These are phyloP conservation scores for Penicillium bovifimosum DNA, from an alignment of 495 filamentous ascomycete genomes.

Conservation along the genomic window DNA sequence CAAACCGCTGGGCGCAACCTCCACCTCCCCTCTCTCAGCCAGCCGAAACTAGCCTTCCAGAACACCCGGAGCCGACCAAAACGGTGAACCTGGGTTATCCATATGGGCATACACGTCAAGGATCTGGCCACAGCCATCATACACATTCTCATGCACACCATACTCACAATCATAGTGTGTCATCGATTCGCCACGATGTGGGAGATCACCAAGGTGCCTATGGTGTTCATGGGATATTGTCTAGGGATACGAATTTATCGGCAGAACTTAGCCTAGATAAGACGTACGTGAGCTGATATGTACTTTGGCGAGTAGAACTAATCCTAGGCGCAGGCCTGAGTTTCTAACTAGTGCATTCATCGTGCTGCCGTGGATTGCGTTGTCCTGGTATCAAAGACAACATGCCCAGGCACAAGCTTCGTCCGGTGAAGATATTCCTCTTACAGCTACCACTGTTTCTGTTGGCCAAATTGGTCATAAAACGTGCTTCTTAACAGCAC, in stretches of 20 bases:
- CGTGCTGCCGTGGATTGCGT: constrained; percentile 36
- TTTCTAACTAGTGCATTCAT: constrained; percentile 28
- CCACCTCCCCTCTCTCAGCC: constrained; percentile 29
- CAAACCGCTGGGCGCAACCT: constrained; percentile 30
- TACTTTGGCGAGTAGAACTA: constrained; percentile 5
- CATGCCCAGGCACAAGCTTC: constrained; percentile 13
- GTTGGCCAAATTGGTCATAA: constrained; percentile 14
- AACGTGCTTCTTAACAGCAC: constrained; percentile 19
- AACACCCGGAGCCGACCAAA: constrained; percentile 17
- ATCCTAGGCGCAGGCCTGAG: constrained; percentile 26
- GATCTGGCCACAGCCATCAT: constrained; percentile 6
- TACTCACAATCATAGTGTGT: constrained; percentile 12
- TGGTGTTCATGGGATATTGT: background rate
- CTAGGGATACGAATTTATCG: background rate
- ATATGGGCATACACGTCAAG: constrained; percentile 18
- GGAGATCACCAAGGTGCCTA: constrained; percentile 3
- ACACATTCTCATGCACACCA: constrained; percentile 24
- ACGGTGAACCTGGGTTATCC: constrained; percentile 11
- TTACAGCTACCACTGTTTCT: background rate
- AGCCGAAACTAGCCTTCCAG: constrained; percentile 12
- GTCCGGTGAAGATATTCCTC: background rate
- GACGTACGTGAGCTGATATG: constrained; percentile 12
- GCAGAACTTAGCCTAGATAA: constrained; percentile 3
- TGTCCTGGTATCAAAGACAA: constrained; percentile 39
- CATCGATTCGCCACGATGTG: constrained; percentile 13